phyloP scores from a whole-genome alignment of 2,329 filamentous ascomycete genomes.

The Bipolaris gigantea region DNA sequence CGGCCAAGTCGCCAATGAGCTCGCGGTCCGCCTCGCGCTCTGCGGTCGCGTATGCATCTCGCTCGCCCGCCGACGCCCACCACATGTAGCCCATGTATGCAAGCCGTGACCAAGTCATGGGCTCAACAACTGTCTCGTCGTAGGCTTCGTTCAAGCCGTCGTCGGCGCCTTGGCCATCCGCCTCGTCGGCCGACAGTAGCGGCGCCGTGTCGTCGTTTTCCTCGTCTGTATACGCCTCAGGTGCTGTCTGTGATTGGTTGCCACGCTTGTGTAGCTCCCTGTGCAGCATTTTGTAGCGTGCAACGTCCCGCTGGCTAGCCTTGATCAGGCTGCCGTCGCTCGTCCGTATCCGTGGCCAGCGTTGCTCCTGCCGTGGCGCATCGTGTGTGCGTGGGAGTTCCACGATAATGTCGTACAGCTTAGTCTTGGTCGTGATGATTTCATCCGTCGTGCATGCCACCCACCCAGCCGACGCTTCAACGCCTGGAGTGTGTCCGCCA shows the following conservation, averaged over 20 bases:
- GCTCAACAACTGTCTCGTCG: constrained; percentile 54
- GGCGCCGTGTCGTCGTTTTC: constrained; percentile 30
- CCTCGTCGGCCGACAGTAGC: constrained; percentile 27
- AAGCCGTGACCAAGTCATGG: constrained; percentile 67
- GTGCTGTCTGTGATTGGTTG: constrained; percentile 26
- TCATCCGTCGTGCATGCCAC: constrained; percentile 95
- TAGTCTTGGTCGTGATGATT: constrained; percentile 81
- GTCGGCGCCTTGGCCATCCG: constrained; percentile 32
- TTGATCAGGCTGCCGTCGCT: constrained; percentile 66
- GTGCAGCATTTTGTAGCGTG: constrained; percentile 60
- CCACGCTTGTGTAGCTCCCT: constrained; percentile 41
- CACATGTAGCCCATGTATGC: constrained; percentile 85
- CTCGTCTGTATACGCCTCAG: constrained; percentile 23
- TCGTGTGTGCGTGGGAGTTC: constrained; percentile 71
- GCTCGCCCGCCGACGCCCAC: constrained; percentile 84
- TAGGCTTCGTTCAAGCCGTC: constrained; percentile 42
- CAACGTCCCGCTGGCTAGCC: constrained; percentile 87
- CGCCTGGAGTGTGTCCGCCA: constrained; percentile 46
- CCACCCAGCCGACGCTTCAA: constrained; percentile 65
- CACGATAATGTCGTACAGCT: constrained; percentile 87
- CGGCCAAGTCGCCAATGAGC: constrained; percentile 49
- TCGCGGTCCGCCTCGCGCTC: constrained; percentile 56
- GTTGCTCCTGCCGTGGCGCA: constrained; percentile 55
- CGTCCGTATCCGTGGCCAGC: constrained; percentile 76
- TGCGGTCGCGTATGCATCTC: constrained; percentile 58